A percentile compares a stretch with the other conserved stretches of the same genome.
phyloP scores from a whole-genome alignment of 2,329 filamentous ascomycete species.

The Sporothrix brasiliensis region DNA sequence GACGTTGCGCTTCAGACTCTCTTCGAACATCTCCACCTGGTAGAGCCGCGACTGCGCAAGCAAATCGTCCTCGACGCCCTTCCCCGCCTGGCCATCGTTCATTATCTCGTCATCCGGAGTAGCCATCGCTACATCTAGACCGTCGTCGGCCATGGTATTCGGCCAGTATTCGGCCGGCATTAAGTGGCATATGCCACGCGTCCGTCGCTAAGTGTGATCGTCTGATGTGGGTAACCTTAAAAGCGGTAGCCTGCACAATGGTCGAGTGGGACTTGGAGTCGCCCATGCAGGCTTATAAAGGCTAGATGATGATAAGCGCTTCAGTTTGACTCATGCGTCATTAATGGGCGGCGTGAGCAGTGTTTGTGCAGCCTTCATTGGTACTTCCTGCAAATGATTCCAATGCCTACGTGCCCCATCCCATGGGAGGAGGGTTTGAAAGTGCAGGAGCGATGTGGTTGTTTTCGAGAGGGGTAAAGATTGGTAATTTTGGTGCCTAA shows the following conservation, averaged over 20 bases:
- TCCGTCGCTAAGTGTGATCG: neutral
- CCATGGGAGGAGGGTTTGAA: neutral
- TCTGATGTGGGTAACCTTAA: neutral
- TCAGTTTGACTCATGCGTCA: constrained; percentile 6
- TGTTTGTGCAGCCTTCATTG: neutral
- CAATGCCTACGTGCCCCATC: neutral
- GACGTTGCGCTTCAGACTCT: constrained; percentile 68
- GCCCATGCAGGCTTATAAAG: constrained; percentile 11
- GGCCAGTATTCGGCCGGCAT: neutral
- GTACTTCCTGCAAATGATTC: constrained; percentile 5
- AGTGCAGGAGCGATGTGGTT: constrained; percentile 10
- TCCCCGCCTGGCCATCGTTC: too few species aligned
- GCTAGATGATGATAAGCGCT: neutral
- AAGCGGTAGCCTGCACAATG: neutral
- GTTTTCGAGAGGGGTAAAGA: constrained; percentile 8
- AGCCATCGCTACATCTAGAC: neutral
- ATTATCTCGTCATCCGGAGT: neutral
- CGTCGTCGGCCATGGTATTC: neutral
- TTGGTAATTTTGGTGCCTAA: neutral
- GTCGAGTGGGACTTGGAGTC: neutral
- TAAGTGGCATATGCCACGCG: neutral
- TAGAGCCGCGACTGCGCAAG: constrained; percentile 55
- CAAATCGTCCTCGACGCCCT: constrained; percentile 15
- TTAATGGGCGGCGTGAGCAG: neutral
- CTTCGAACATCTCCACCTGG: constrained; percentile 74